A percentile compares a stretch with the other conserved stretches of the same genome.
phyloP scores from a whole-genome alignment of 2,329 filamentous ascomycete species.

The Ophiostoma sp. region DNA sequence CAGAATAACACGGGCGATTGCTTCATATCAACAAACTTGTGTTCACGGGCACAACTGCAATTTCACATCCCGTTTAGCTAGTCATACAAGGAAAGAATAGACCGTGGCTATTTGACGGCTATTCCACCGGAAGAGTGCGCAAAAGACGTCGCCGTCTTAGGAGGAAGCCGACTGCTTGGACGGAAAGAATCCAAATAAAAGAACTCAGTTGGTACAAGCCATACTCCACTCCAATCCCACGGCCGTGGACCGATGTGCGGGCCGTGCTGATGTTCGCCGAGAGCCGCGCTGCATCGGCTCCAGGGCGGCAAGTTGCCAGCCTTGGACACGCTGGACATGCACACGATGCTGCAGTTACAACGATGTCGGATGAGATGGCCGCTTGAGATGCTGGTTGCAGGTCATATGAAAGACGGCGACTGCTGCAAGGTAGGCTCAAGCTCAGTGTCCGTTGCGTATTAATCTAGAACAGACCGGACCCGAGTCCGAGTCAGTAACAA shows the following conservation, averaged over 20 bases:
- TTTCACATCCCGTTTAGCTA: neutral
- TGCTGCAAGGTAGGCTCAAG: neutral
- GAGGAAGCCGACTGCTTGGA: neutral
- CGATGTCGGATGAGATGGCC: neutral
- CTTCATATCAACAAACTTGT: neutral
- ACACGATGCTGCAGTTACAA: neutral
- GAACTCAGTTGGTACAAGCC: neutral
- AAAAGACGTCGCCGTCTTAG: neutral
- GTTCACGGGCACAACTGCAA: neutral
- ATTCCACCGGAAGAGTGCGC: neutral
- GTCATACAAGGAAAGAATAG: neutral
- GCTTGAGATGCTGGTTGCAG: neutral
- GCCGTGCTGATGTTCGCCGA: neutral
- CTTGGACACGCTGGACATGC: neutral
- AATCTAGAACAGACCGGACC: neutral
- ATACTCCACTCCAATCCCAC: neutral
- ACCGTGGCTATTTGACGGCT: neutral
- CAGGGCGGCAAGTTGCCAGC: neutral
- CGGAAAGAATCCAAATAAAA: neutral
- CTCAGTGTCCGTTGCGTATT: neutral
- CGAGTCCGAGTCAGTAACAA: neutral
- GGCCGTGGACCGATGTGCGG: conserved; percentile 1
- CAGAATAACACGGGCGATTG: neutral
- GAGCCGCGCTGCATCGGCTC: conserved; percentile 1
- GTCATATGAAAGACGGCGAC: neutral